Evolutionary conservation across 495 filamentous ascomycete genomes (phyloP).

Genomic region (Aspergillus heteromorphus): DNA sequence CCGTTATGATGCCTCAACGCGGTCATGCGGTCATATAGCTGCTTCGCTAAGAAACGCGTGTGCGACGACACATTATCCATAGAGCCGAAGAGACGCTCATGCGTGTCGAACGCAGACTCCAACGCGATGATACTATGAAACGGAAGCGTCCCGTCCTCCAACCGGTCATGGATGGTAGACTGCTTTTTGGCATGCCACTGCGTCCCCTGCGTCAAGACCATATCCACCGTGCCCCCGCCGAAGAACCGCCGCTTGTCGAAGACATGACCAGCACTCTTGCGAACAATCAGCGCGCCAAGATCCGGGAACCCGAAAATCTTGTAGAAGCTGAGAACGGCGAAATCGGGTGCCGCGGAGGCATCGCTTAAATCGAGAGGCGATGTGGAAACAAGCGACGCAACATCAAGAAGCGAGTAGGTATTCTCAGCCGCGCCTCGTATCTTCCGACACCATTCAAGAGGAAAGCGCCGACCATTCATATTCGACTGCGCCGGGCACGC

Average conservation of each 20-base stretch:
- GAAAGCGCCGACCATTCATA: conserved; percentile 78
- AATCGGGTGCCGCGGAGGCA: conserved; percentile 64
- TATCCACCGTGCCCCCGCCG: conserved; percentile 92
- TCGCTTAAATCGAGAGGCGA: conserved; percentile 67
- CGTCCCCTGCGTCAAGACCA: conserved; percentile 43
- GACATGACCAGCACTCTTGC: conserved; percentile 58
- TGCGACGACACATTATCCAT: conserved; percentile 72
- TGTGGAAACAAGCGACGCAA: conserved; percentile 77
- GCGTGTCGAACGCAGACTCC: conserved; percentile 63
- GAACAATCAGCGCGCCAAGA: conserved; percentile 79
- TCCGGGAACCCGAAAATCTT: conserved; percentile 98
- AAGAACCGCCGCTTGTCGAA: conserved; percentile 72
- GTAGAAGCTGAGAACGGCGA: conserved; percentile 85
- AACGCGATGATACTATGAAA: conserved; percentile 85
- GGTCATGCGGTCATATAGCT: conserved; percentile 53
- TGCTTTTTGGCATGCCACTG: conserved; percentile 70
- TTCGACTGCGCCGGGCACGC: conserved; percentile 91
- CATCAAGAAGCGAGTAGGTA: conserved; percentile 77
- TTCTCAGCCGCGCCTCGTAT: conserved; percentile 34
- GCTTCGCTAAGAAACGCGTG: conserved; percentile 57
- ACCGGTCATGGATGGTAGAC: conserved; percentile 64
- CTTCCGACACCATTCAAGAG: conserved; percentile 60
- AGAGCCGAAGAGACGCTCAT: conserved; percentile 62
- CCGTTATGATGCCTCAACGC: conserved; percentile 64
- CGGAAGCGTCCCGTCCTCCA: conserved; percentile 89